Base-by-base conservation (phyloP, 805 yeast genomes). In the Hanseniaspora valbyensis region DNA sequence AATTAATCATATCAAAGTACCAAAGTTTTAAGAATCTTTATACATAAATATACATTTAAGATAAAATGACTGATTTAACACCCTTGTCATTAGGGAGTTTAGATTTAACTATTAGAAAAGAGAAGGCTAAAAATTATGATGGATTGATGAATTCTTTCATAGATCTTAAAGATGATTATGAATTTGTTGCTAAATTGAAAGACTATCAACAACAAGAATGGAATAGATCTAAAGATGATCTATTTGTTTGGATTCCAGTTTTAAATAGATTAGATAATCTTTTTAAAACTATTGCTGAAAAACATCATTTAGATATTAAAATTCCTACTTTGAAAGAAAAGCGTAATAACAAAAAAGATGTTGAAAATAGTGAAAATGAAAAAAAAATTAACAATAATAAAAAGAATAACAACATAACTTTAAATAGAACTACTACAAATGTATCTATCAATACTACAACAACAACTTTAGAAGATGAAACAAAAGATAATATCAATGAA, bases 161-260 rank as follows among this genome's bases (percentile, higher is more conserved):
- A 0, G 61, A 63, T 6, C 16, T 33, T 3, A 67, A 75, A 50
- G 55, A 67, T 3, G 61, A 65, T 7, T 58, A 59, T 12, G 69
- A 69, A 12, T 69, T 81, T 42, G 67, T 79, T 1, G 53, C 54
- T 25, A 3, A 58, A 65, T 38, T 59, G 78, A 46, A 59, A 59
- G 19, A 26, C 6, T 48, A 48, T 13, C 54, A 54, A 2, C 68
- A 74, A 53, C 57, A 69, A 53, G 60, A 57, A 16, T 80, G 87
- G 87, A 74, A 73, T 28, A 66, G 80, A 22, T 81, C 86, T 8
- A 70, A 78, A 54, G 84, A 83, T 33, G 83, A 85, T 57, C 64
- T 90, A 30, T 74, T 73, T 54, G 80, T 80, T 53, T 89, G 95
- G 92, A 75, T 84, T 26, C 74, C 81, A 0, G 77, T 85, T 1